These are phyloP conservation scores for Clathrospora elynae DNA, from an alignment of 2,329 filamentous ascomycete genomes.

Conservation along the genomic window DNA sequence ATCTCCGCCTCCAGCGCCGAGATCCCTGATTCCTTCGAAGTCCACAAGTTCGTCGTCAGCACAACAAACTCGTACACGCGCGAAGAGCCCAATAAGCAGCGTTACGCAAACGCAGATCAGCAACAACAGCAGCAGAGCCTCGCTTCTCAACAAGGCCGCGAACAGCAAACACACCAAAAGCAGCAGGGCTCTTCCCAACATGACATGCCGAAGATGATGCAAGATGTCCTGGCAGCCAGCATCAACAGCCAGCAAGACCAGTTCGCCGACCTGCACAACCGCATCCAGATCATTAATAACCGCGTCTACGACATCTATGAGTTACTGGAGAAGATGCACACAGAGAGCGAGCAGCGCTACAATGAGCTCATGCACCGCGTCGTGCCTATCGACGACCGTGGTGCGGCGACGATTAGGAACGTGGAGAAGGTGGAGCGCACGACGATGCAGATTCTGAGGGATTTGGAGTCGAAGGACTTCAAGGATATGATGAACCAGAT, in stretches of 20 bases:
- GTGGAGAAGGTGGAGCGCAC: slow-evolving; percentile 60
- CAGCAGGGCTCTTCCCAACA: slow-evolving; percentile 27
- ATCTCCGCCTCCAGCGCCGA: slow-evolving; percentile 87
- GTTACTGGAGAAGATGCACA: slow-evolving; percentile 58
- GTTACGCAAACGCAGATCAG: slow-evolving; percentile 41
- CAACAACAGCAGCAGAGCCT: slow-evolving; percentile 29
- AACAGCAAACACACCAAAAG: slow-evolving; percentile 29
- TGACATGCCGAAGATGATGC: slow-evolving; percentile 47
- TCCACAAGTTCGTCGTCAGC: slow-evolving; percentile 83
- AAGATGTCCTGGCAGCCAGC: slow-evolving; percentile 51
- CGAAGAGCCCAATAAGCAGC: slow-evolving; percentile 40
- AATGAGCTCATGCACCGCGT: slow-evolving; percentile 54
- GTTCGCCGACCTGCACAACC: slow-evolving; percentile 83
- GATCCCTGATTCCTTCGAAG: slow-evolving; percentile 90
- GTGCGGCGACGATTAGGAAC: slow-evolving; percentile 51
- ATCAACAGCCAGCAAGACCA: slow-evolving; percentile 61
- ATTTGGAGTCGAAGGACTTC: slow-evolving; percentile 64
- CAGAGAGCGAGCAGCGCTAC: slow-evolving; percentile 62
- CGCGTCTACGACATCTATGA: slow-evolving; percentile 68
- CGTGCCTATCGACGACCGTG: slow-evolving; percentile 39
- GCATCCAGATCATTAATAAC: slow-evolving; percentile 74
- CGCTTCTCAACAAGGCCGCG: slow-evolving; percentile 37
- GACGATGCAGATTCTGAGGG: slow-evolving; percentile 57
- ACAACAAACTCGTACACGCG: slow-evolving; percentile 50
- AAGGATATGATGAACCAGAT: slow-evolving; percentile 59